These are phyloP conservation scores for Apiospora pterosperma DNA, from an alignment of 2,329 filamentous ascomycete species.

Conservation along the genomic window DNA sequence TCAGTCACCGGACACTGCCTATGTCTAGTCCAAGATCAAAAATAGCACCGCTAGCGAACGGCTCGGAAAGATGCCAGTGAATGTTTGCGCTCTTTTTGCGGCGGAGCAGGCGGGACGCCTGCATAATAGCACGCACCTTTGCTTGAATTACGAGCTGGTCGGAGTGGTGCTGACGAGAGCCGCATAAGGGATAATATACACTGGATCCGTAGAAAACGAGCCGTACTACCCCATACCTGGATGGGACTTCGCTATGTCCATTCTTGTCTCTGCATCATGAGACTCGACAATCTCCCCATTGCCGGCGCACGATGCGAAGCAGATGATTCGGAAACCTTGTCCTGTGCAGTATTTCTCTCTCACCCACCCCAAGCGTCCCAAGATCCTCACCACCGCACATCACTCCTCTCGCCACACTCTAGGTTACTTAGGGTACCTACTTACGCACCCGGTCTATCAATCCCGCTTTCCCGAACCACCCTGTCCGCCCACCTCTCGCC, in stretches of 20 bases:
- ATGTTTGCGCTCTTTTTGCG: background rate
- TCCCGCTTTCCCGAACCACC: constrained; percentile 4
- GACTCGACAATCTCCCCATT: background rate
- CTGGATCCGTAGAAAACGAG: background rate
- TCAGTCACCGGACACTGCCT: too few relatives aligned
- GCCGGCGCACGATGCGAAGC: background rate
- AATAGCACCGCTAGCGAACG: background rate
- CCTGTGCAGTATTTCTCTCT: background rate
- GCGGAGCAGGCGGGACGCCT: background rate
- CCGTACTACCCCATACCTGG: background rate
- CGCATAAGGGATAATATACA: background rate
- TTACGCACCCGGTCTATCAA: constrained; percentile 2
- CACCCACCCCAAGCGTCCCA: background rate
- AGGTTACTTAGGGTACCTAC: background rate
- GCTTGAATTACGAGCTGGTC: background rate
- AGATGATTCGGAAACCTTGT: background rate
- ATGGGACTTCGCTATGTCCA: background rate
- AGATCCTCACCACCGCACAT: background rate
- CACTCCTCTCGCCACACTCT: background rate
- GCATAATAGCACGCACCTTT: background rate
- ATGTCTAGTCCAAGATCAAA: too few relatives aligned
- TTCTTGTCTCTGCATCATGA: background rate
- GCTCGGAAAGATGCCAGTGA: background rate
- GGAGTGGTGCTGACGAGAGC: background rate
- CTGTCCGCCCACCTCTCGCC: constrained; percentile 9